Evolutionary conservation across 257 asterid genomes (phyloP), one percentile per base, ranked within the genome.

Genomic region (Cinchona pubescens): DNA sequence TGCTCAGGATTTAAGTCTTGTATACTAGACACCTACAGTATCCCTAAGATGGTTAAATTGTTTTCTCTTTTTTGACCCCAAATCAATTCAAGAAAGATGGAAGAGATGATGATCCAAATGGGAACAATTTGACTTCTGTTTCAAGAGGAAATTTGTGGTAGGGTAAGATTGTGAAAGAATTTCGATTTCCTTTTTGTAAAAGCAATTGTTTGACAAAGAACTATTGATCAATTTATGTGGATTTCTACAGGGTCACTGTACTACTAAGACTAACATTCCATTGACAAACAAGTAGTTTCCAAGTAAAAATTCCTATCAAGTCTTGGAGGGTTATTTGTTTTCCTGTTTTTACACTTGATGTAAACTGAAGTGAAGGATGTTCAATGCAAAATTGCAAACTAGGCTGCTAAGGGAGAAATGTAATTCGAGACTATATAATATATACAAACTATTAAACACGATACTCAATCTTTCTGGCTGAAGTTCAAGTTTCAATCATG

Each of bases 91-190:
- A 85, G 81, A 89, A 85, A 76, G 88, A 88, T 68, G 92, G 84
- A 16, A 84, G 40, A 29, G 86, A 77, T 38, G 87, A 65, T 76
- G 89, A 87, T 61, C 83, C 76, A n/a, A 85, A 84, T 74, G 96
- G 86, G 32, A 81, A 83, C 75, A 87, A 84, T 73, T 73, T 87
- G 32, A 85, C 78, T 32, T 68, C 84, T 72, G 97, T 92, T 67
- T 87, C 97, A 2, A 85, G 96, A 85, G 97, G 98, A 80, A 88
- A 92, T 70, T 92, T 96, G 97, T 92, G 96, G 97, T 83, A 89
- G 83, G 96, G 95, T 88, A 86, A 56, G 80, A 32, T 15, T n/a
- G 2, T 45, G 23, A 71, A n/a, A 51, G 38, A 67, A 40, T 6
- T n/a, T 59, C 34, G 65, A 43, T 5, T 30, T 59, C 63, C 15